These are phyloP conservation scores for Aschersonia sp. DNA, from an alignment of 2,329 filamentous ascomycete species.

Conservation along the genomic window DNA sequence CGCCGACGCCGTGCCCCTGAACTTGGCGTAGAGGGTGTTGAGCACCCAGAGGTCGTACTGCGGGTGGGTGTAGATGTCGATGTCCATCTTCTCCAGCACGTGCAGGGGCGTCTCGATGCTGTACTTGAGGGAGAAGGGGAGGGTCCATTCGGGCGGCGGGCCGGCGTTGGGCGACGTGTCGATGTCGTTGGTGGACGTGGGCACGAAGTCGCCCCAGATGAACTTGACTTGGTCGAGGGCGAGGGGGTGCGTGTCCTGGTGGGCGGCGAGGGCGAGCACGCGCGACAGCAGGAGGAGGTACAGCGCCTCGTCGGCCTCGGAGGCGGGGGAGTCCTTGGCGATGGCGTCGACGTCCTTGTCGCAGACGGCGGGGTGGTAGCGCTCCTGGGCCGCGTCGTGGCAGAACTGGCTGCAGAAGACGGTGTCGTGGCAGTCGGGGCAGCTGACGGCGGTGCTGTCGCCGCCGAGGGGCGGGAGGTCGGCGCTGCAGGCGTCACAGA, in stretches of 20 bases:
- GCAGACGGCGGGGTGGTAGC: slow-evolving; percentile 52
- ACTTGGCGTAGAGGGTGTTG: slow-evolving; percentile 87
- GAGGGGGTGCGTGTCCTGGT: slow-evolving; percentile 46
- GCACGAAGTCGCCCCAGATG: slow-evolving; percentile 55
- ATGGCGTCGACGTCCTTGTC: slow-evolving; percentile 52
- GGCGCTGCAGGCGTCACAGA: slow-evolving; percentile 81
- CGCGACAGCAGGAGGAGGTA: slow-evolving; percentile 50
- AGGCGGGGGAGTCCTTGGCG: slow-evolving; percentile 46
- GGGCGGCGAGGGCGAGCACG: slow-evolving; percentile 46
- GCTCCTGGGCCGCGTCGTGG: slow-evolving; percentile 38
- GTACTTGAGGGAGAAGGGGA: slow-evolving; percentile 66
- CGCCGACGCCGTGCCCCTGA: slow-evolving; percentile 83
- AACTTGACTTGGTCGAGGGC: slow-evolving; percentile 52
- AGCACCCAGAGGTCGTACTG: slow-evolving; percentile 67
- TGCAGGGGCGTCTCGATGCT: slow-evolving; percentile 65
- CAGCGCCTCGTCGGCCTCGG: slow-evolving; percentile 44
- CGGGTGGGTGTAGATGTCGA: slow-evolving; percentile 52
- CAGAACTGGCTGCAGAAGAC: slow-evolving; percentile 52
- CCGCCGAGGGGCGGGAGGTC: slow-evolving; percentile 48
- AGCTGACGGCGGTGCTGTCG: slow-evolving; percentile 33
- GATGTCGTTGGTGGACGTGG: slow-evolving; percentile 36
- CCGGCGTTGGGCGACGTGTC: slow-evolving; percentile 36
- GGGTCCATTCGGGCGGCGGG: slow-evolving; percentile 47
- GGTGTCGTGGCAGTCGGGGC: slow-evolving; percentile 48
- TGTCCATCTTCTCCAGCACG: slow-evolving; percentile 71